These are phyloP conservation scores for Tuber magnatum DNA, from an alignment of 495 filamentous ascomycete species.

Conservation along the genomic window DNA sequence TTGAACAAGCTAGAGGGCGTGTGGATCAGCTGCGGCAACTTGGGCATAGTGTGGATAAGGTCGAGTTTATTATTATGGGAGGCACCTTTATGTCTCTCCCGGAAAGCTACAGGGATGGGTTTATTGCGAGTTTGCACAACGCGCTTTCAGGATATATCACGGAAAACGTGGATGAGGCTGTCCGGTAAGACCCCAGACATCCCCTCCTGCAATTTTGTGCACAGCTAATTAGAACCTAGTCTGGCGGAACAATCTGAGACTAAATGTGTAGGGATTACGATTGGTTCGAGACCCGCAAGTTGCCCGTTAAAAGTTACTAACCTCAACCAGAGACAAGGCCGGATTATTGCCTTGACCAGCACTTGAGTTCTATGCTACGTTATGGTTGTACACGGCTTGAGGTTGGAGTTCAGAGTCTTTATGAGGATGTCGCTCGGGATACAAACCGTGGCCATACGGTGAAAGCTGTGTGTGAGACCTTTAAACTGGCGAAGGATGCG, in stretches of 20 bases:
- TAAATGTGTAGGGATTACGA: conserved; percentile 97
- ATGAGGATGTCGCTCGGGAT: conserved; percentile 96
- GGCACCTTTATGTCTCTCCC: conserved; percentile 97
- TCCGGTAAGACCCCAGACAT: conserved; percentile 57
- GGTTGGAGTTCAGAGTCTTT: conserved; percentile 90
- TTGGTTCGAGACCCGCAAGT: conserved; percentile 42
- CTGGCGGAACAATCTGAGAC: conserved; percentile 40
- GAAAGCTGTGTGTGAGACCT: conserved; percentile 86
- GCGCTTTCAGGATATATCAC: conserved; percentile 89
- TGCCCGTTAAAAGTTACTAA: conserved; percentile 5
- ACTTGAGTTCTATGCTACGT: conserved; percentile 86
- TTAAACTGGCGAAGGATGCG: conserved; percentile 89
- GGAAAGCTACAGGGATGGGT: conserved; percentile 77
- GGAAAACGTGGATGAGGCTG: conserved; percentile 88
- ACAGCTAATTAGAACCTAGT: conserved; percentile 62
- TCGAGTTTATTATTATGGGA: conserved; percentile 99
- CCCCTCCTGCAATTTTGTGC: neutral
- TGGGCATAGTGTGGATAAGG: conserved; percentile 95
- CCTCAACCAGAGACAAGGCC: conserved; percentile 65
- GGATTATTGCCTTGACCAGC: conserved; percentile 89
- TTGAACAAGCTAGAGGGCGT: conserved; percentile 89
- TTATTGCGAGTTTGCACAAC: conserved; percentile 93
- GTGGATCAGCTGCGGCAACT: conserved; percentile 93
- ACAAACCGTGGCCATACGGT: conserved; percentile 97
- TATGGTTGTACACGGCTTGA: conserved; percentile 95